Evolutionary conservation across 176 grass and related monocot species (phyloP).

Genomic region (Avena insularis): DNA sequence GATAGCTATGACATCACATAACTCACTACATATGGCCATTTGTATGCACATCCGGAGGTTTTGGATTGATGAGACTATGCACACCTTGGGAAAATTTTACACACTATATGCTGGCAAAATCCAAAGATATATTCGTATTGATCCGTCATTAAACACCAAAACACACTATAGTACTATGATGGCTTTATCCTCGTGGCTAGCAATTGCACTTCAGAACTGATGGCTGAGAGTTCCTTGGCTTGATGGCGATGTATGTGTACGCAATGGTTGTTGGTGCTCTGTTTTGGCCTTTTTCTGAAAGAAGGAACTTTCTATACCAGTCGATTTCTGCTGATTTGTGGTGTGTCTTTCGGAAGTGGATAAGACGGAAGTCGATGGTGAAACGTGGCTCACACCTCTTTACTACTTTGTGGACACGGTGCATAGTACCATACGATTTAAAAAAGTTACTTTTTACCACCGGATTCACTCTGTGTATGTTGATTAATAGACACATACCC

Average conservation of each 20-base stretch:
- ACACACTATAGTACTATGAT: too few species aligned
- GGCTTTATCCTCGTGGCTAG: slow-evolving; percentile 22
- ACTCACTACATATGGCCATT: background rate
- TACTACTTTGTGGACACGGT: too few species aligned
- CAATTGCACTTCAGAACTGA: slow-evolving; percentile 8
- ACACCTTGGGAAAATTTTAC: background rate
- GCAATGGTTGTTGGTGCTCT: slow-evolving; percentile 20
- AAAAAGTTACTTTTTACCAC: too few species aligned
- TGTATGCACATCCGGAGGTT: background rate
- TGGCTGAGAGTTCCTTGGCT: background rate
- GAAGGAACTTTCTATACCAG: background rate
- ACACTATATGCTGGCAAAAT: background rate
- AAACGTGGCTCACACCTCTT: background rate
- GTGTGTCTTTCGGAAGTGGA: slow-evolving; percentile 8
- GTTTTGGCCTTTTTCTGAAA: background rate
- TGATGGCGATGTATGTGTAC: slow-evolving; percentile 27
- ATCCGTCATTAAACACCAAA: too few species aligned
- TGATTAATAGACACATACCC: too few species aligned
- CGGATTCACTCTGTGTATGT: too few species aligned
- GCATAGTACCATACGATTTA: too few species aligned
- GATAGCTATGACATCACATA: too few species aligned
- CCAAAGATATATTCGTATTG: background rate
- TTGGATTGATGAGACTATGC: background rate
- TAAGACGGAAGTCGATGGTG: slow-evolving; percentile 24
- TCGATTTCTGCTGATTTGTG: slow-evolving; percentile 19